phyloP scores from a whole-genome alignment of 306 rosid species.

The Casuarina cunninghamiana region DNA sequence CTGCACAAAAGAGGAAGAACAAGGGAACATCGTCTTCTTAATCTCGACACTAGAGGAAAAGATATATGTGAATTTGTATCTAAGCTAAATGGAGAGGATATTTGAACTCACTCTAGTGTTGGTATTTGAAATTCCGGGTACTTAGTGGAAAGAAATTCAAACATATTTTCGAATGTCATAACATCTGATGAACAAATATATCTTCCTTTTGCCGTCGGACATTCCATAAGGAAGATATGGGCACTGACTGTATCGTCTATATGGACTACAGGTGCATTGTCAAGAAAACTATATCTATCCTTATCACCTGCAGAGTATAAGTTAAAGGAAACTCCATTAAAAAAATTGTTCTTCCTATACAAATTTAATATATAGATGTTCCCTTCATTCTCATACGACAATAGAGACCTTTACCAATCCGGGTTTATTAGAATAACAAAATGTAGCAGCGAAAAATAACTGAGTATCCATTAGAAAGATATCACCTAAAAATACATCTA shows the following conservation, averaged over 20 bases:
- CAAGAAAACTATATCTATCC: conserved; percentile 26
- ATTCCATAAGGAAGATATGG: conserved; percentile 45
- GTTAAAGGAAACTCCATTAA: no score
- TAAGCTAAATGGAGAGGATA: not conserved
- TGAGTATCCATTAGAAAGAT: no score
- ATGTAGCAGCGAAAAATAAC: no score
- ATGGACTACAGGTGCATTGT: conserved; percentile 47
- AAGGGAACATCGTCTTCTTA: not conserved
- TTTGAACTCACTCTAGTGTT: conserved; percentile 39
- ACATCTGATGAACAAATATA: conserved; percentile 49
- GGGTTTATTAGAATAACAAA: no score
- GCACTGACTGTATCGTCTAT: conserved; percentile 52
- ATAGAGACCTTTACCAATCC: no score
- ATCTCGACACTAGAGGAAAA: not conserved
- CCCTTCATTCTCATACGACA: no score
- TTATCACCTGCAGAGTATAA: conserved; percentile 36
- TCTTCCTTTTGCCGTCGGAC: conserved; percentile 44
- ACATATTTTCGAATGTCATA: conserved; percentile 32
- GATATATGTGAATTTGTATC: not conserved
- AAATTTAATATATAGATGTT: no score
- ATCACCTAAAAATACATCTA: no score
- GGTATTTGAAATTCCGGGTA: conserved; percentile 39
- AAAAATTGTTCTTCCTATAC: no score
- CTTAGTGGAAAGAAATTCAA: conserved; percentile 33
- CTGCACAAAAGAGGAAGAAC: not conserved